A percentile compares a stretch with the other conserved stretches of the same genome.
phyloP scores from a whole-genome alignment of 257 asterid species.

The Leptodermis oblonga region DNA sequence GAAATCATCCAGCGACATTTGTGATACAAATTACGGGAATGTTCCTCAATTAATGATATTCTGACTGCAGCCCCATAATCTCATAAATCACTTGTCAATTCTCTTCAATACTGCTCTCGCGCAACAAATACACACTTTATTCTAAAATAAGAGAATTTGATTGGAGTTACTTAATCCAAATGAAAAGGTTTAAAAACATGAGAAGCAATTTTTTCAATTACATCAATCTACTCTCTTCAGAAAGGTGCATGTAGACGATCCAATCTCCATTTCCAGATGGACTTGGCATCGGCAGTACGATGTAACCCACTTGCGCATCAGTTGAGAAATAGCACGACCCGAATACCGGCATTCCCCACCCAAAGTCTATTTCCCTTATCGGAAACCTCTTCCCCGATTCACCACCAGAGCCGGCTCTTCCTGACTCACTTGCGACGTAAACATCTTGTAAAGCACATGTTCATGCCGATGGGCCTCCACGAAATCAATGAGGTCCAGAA shows the following conservation, averaged over 20 bases:
- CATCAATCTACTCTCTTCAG: conserved; percentile 40
- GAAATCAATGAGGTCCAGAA: conserved; percentile 58
- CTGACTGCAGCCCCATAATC: too few relatives aligned
- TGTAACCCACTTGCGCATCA: conserved; percentile 54
- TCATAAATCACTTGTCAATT: too few relatives aligned
- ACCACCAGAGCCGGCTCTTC: conserved; percentile 58
- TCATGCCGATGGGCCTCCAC: conserved; percentile 69
- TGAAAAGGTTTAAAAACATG: conserved; percentile 35
- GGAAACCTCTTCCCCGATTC: conserved; percentile 55
- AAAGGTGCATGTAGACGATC: conserved; percentile 59
- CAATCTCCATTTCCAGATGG: conserved; percentile 68
- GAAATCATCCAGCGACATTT: too few relatives aligned
- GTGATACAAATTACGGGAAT: too few relatives aligned
- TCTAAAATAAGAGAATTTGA: too few relatives aligned
- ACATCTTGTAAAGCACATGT: conserved; percentile 33
- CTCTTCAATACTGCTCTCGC: too few relatives aligned
- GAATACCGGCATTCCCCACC: conserved; percentile 60
- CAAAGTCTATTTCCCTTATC: conserved; percentile 41
- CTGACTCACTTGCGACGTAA: conserved; percentile 19
- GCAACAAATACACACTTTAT: too few relatives aligned
- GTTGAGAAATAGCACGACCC: conserved; percentile 62
- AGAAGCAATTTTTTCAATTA: conserved; percentile 38
- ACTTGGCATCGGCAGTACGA: conserved; percentile 61
- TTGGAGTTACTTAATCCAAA: too few relatives aligned
- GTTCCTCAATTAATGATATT: too few relatives aligned